Evolutionary conservation across 345 rosid genomes (phyloP).

Genomic region (Salix suchowensis): DNA sequence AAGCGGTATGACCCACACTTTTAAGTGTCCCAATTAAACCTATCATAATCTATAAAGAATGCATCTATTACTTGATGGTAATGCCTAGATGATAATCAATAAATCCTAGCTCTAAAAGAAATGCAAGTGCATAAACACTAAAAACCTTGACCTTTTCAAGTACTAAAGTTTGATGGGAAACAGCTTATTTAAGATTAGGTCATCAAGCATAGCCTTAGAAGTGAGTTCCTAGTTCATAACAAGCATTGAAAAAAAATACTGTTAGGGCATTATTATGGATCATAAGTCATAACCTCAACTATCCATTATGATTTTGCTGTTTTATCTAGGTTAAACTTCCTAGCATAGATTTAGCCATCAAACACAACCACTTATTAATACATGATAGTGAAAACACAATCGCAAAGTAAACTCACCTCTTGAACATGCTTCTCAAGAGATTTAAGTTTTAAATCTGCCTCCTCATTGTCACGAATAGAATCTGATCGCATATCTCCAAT

Average conservation of each 20-base stretch:
- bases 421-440: conserved; percentile 90
- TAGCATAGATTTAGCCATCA: background rate
- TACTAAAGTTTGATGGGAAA: background rate
- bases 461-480: conserved; percentile 58
- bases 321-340: background rate
- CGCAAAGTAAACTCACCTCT: conserved; percentile 48
- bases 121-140: background rate
- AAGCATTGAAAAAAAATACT: background rate
- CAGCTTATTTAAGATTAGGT: background rate
- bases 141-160: background rate
- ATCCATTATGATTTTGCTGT: background rate
- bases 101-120: background rate
- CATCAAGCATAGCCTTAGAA: background rate
- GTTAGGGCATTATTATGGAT: background rate
- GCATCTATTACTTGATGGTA: background rate
- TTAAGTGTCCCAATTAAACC: background rate
- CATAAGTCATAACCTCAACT: background rate
- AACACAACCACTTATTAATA: background rate
- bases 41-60: background rate
- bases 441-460: conserved; percentile 78
- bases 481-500: conserved; percentile 92
- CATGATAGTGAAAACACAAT: background rate
- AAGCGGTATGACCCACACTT: background rate
- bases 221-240: background rate
- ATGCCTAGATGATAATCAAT: background rate